A percentile compares a stretch with the other conserved stretches of the same genome.
Evolutionary conservation across 2,329 filamentous ascomycete genomes (phyloP).

Genomic region (Fusarium graminum): DNA sequence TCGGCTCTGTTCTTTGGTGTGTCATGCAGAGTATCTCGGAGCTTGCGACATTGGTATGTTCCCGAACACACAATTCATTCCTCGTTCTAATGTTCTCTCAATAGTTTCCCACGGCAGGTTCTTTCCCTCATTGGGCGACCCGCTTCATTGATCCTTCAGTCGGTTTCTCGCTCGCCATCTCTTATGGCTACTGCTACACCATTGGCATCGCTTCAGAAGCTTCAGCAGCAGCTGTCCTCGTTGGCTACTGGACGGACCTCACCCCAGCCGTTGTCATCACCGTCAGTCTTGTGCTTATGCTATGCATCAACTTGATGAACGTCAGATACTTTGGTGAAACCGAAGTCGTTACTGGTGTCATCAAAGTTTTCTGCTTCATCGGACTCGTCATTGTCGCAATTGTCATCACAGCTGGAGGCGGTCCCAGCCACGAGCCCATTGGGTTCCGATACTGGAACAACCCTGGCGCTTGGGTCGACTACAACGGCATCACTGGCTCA

Average conservation of each 20-base stretch:
- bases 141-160: constrained; percentile 46
- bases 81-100: background rate
- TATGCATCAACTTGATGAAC: constrained; percentile 68
- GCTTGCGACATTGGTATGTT: constrained; percentile 41
- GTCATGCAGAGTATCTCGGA: constrained; percentile 48
- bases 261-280: constrained; percentile 57
- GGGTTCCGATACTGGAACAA: constrained; percentile 58
- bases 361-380: constrained; percentile 71
- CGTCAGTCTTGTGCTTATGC: constrained; percentile 66
- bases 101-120: constrained; percentile 45
- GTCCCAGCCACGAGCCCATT: constrained; percentile 63
- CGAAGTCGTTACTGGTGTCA: constrained; percentile 70
- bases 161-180: constrained; percentile 44
- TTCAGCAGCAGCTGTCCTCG: constrained; percentile 42
- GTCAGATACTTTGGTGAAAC: constrained; percentile 72
- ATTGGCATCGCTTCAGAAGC: constrained; percentile 43
- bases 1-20: constrained; percentile 44
- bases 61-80: background rate
- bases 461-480: constrained; percentile 62
- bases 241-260: constrained; percentile 45
- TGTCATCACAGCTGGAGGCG: constrained; percentile 69
- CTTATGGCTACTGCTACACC: constrained; percentile 47
- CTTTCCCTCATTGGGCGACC: constrained; percentile 47
- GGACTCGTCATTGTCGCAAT: constrained; percentile 69
- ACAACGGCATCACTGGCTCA: constrained; percentile 57